Conservation (phyloP, 192 early-diverging fungal genomes). For the Polychytrium aggregatum region DNA sequence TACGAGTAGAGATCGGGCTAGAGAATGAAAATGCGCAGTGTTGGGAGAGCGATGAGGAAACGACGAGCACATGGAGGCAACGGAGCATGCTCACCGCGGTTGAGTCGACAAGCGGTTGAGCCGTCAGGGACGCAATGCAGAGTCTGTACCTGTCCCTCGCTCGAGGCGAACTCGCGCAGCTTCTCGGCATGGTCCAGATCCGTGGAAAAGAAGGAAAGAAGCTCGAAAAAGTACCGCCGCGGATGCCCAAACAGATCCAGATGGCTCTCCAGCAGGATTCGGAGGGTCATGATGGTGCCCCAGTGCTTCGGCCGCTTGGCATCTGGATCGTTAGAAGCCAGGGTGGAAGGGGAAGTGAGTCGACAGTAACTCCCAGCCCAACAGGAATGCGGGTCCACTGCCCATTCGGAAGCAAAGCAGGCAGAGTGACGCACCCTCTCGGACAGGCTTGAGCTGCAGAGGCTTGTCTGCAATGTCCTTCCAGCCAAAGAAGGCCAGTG, state of each 20-base stretch:
- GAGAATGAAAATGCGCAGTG: neutral
- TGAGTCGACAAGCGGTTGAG: too few relatives aligned
- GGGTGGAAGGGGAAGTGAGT: too few relatives aligned
- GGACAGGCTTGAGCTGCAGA: slow-evolving; percentile 36
- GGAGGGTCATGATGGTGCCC: slow-evolving; percentile 48
- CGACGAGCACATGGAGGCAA: too few relatives aligned
- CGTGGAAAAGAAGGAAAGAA: slow-evolving; percentile 66
- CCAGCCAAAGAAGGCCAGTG: slow-evolving; percentile 65
- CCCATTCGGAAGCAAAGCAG: too few relatives aligned
- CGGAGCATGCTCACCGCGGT: too few relatives aligned
- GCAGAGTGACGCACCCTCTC: slow-evolving; percentile 36
- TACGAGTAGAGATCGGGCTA: slow-evolving; percentile 84
- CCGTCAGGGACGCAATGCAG: too few relatives aligned
- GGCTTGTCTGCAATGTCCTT: slow-evolving; percentile 46
- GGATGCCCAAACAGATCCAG: slow-evolving; percentile 83
- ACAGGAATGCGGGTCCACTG: too few relatives aligned
- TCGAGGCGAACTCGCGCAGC: slow-evolving; percentile 64
- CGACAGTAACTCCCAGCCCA: too few relatives aligned
- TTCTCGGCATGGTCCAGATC: slow-evolving; percentile 59
- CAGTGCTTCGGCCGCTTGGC: slow-evolving; percentile 38
- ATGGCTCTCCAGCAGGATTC: slow-evolving; percentile 59
- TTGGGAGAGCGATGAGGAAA: too few relatives aligned
- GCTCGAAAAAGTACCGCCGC: slow-evolving; percentile 81
- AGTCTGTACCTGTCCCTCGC: slow-evolving; percentile 56
- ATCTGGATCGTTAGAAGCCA: too few relatives aligned